Evolutionary conservation across 2,329 filamentous ascomycete species (phyloP).

Genomic region (Aspergillus persii): DNA sequence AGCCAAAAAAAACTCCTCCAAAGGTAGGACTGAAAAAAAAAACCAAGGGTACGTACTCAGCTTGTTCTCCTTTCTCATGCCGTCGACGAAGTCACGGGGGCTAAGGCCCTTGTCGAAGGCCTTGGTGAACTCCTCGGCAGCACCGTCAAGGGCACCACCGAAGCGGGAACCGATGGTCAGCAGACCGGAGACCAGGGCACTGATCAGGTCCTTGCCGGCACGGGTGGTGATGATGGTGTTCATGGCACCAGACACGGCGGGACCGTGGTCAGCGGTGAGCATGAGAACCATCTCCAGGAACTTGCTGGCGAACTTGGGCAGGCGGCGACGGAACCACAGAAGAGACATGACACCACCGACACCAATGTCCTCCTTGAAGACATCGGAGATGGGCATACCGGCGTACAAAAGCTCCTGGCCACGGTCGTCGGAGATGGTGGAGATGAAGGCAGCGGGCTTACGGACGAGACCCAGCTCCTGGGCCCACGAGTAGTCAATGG

Average conservation of each 20-base stretch:
- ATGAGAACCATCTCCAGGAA: slow-evolving; percentile 99
- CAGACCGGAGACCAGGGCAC: slow-evolving; percentile 90
- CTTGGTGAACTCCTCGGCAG: slow-evolving; percentile 97
- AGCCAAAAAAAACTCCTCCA: slow-evolving; percentile 17
- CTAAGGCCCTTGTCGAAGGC: slow-evolving; percentile 97
- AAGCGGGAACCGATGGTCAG: slow-evolving; percentile 97
- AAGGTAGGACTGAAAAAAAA: background rate
- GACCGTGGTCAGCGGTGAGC: slow-evolving; percentile 98
- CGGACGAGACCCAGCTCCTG: slow-evolving; percentile 99
- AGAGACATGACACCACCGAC: slow-evolving; percentile 99
- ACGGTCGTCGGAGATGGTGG: slow-evolving; percentile 99
- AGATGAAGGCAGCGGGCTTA: slow-evolving; percentile 99
- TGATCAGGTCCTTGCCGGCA: slow-evolving; percentile 98
- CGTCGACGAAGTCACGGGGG: slow-evolving; percentile 98
- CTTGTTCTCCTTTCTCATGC: slow-evolving; percentile 99
- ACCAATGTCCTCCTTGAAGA: slow-evolving; percentile 97
- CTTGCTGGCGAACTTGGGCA: slow-evolving; percentile 94
- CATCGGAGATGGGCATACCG: slow-evolving; percentile 99
- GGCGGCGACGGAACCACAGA: slow-evolving; percentile 97
- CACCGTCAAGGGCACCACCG: slow-evolving; percentile 96
- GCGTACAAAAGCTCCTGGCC: slow-evolving; percentile 98
- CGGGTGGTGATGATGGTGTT: slow-evolving; percentile 99
- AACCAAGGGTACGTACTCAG: slow-evolving; percentile 61
- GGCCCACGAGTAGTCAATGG: slow-evolving; percentile 99
- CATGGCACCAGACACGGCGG: slow-evolving; percentile 98